These are phyloP conservation scores for Podila epicladia DNA, from an alignment of 192 early-diverging fungal genomes.

Conservation along the genomic window DNA sequence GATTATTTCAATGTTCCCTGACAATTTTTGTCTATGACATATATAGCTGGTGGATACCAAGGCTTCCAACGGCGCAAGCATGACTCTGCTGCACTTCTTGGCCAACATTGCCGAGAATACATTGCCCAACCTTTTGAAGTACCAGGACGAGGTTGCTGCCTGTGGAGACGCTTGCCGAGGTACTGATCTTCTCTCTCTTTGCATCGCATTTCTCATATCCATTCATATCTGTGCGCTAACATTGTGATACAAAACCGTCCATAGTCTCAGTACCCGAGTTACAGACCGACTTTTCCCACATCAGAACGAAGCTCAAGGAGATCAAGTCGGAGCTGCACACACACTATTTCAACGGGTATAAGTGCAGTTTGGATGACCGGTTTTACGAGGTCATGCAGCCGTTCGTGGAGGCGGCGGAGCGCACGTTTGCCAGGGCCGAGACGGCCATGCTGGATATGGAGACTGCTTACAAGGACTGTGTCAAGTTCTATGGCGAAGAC, in stretches of 20 bases:
- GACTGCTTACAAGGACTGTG: conserved; percentile 72
- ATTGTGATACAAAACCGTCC: not conserved
- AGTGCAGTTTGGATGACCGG: conserved; percentile 66
- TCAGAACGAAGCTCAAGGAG: conserved; percentile 57
- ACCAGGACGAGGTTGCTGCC: conserved; percentile 73
- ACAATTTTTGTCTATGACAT: not conserved
- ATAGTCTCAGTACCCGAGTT: conserved; percentile 64
- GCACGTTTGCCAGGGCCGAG: conserved; percentile 70
- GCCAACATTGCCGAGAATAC: conserved; percentile 72
- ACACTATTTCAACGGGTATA: conserved; percentile 53
- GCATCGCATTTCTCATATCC: too few species aligned
- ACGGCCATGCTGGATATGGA: conserved; percentile 76
- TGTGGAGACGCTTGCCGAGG: conserved; percentile 78
- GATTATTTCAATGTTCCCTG: not conserved
- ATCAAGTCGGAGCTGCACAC: conserved; percentile 58
- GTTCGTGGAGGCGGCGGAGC: conserved; percentile 71
- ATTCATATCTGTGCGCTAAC: not conserved
- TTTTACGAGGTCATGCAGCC: conserved; percentile 71
- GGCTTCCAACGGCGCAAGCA: conserved; percentile 74
- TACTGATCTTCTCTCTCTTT: conserved; percentile 12
- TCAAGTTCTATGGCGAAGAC: conserved; percentile 80
- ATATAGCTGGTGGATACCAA: conserved; percentile 83
- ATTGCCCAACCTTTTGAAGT: conserved; percentile 67
- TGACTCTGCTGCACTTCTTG: conserved; percentile 83
- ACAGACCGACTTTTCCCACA: conserved; percentile 58